A percentile compares a stretch with the other conserved stretches of the same genome.
Evolutionary conservation across 2,329 filamentous ascomycete genomes (phyloP).

Genomic region (Beauveria rudraprayagi): DNA sequence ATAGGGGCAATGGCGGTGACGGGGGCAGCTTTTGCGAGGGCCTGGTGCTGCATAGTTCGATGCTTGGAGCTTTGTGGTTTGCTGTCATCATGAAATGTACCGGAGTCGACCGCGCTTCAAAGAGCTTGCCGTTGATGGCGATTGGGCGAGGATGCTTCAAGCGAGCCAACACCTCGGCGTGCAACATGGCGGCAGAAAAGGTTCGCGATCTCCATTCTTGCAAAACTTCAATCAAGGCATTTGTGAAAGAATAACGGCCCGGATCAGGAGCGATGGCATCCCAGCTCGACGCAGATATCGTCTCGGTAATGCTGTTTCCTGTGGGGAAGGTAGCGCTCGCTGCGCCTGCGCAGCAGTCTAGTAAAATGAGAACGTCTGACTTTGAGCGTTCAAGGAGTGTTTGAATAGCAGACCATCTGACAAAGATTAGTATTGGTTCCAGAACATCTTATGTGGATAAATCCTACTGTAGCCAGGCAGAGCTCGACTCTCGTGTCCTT

Average conservation of each 20-base stretch:
- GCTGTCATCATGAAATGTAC: constrained; percentile 58
- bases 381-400: constrained; percentile 48
- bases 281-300: constrained; percentile 55
- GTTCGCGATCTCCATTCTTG: constrained; percentile 47
- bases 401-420: constrained; percentile 52
- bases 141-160: constrained; percentile 52
- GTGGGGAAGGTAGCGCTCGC: constrained; percentile 52
- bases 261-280: constrained; percentile 53
- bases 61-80: constrained; percentile 50
- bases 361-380: constrained; percentile 49
- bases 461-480: constrained; percentile 46
- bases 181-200: constrained; percentile 53
- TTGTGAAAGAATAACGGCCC: constrained; percentile 52
- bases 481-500: constrained; percentile 42
- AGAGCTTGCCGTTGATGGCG: constrained; percentile 48
- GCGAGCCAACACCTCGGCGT: constrained; percentile 51
- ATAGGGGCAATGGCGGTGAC: constrained; percentile 21
- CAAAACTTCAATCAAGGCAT: constrained; percentile 50
- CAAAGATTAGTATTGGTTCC: constrained; percentile 4
- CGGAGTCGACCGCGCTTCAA: constrained; percentile 50
- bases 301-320: constrained; percentile 52
- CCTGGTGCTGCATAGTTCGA: constrained; percentile 38
- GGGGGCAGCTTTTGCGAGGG: constrained; percentile 24
- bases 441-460: not conserved
- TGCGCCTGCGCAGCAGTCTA: constrained; percentile 53